These are phyloP conservation scores for Boletus rufocinnamomeus DNA, from an alignment of 768 basidiomycete species.

Conservation along the genomic window DNA sequence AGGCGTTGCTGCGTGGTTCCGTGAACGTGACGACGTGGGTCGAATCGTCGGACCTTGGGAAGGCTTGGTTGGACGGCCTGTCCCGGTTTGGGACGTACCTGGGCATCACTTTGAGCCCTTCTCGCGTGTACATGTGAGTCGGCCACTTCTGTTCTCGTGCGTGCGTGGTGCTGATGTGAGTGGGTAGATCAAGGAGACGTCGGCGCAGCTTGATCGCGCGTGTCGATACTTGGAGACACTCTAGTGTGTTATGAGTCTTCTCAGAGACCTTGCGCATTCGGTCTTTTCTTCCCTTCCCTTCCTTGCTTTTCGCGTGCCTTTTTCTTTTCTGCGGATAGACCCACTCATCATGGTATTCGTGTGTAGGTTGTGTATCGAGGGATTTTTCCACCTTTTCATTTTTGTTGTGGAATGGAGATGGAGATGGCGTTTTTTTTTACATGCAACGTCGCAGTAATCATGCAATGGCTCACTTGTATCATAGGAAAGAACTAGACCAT, in stretches of 20 bases:
- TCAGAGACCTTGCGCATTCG: neutral
- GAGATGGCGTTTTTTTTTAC: neutral
- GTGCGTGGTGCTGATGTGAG: neutral
- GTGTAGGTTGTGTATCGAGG: neutral
- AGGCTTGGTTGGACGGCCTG: conserved; percentile 33
- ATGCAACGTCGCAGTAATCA: too few species aligned
- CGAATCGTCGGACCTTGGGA: conserved; percentile 50
- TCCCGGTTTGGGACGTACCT: conserved; percentile 56
- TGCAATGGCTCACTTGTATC: neutral
- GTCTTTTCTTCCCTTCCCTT: neutral
- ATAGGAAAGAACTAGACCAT: neutral
- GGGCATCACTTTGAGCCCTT: conserved; percentile 70
- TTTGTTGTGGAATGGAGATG: neutral
- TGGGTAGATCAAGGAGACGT: conserved; percentile 25
- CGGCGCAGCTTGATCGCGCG: conserved; percentile 24
- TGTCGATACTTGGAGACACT: conserved; percentile 17
- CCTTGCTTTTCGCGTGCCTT: neutral
- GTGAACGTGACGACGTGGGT: conserved; percentile 42
- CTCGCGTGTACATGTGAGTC: conserved; percentile 49
- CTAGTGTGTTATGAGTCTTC: neutral
- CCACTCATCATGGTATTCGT: neutral
- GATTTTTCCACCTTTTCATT: neutral
- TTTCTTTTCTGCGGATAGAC: neutral
- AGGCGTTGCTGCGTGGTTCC: conserved; percentile 55
- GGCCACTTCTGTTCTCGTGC: neutral